phyloP scores from a whole-genome alignment of 768 basidiomycete genomes.

The Panellus pusillus region DNA sequence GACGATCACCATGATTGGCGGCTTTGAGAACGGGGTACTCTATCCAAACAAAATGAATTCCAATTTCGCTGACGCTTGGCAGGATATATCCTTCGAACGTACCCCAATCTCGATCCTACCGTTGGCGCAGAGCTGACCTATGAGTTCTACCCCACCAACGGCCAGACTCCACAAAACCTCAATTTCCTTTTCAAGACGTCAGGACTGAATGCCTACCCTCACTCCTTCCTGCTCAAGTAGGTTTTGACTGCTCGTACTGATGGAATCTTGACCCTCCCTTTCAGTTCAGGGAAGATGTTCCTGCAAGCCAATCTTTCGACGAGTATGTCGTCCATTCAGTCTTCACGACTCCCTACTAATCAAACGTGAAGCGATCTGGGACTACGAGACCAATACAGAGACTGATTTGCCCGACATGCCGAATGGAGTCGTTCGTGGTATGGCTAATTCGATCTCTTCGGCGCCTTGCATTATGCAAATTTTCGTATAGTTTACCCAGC shows the following conservation, averaged over 20 bases:
- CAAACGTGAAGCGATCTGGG: slow-evolving; percentile 41
- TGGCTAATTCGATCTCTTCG: slow-evolving; percentile 62
- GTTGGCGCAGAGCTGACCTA: slow-evolving; percentile 76
- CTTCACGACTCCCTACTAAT: slow-evolving; percentile 14
- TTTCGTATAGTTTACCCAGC: background rate
- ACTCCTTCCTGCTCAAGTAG: slow-evolving; percentile 59
- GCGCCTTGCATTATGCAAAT: background rate
- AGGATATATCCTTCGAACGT: slow-evolving; percentile 70
- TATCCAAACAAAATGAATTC: background rate
- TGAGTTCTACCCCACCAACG: slow-evolving; percentile 75
- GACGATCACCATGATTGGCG: slow-evolving; percentile 74
- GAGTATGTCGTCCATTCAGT: slow-evolving; percentile 35
- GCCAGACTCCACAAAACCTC: slow-evolving; percentile 48
- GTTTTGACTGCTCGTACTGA: no score
- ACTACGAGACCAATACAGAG: slow-evolving; percentile 55
- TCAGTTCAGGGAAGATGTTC: slow-evolving; percentile 68
- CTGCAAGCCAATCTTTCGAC: slow-evolving; percentile 81
- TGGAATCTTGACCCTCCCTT: no score
- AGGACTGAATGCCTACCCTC: slow-evolving; percentile 75
- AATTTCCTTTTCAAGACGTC: slow-evolving; percentile 68
- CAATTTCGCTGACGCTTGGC: background rate
- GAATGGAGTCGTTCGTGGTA: slow-evolving; percentile 71
- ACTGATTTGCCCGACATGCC: slow-evolving; percentile 72
- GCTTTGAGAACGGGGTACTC: slow-evolving; percentile 59
- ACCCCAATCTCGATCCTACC: slow-evolving; percentile 62